A percentile compares a stretch with the other conserved stretches of the same genome.
phyloP scores from a whole-genome alignment of 306 rosid species.

The Dalbergia oliveri region DNA sequence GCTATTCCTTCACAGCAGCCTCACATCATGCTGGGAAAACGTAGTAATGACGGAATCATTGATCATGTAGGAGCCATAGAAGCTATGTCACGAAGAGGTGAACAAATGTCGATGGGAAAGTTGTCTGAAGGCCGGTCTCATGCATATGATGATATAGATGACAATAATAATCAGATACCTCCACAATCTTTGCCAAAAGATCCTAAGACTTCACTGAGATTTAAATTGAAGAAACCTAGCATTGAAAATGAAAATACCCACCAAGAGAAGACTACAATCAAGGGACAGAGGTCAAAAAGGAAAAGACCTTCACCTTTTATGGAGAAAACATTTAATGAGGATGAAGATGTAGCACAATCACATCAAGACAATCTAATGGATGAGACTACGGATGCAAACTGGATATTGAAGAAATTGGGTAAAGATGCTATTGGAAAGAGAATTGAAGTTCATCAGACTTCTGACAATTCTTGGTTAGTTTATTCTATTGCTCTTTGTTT shows the following conservation, averaged over 20 bases:
- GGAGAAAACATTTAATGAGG: slow-evolving; percentile 67
- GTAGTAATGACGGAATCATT: slow-evolving; percentile 54
- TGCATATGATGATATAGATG: slow-evolving; percentile 54
- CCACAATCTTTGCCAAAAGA: slow-evolving; percentile 76
- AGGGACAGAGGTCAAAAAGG: slow-evolving; percentile 97
- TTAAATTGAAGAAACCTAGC: slow-evolving; percentile 84
- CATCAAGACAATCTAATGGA: slow-evolving; percentile 70
- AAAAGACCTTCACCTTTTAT: slow-evolving; percentile 78
- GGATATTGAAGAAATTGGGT: slow-evolving; percentile 94
- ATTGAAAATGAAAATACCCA: slow-evolving; percentile 67
- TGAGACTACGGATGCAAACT: slow-evolving; percentile 92
- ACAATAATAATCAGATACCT: slow-evolving; percentile 56
- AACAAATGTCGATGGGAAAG: slow-evolving; percentile 59
- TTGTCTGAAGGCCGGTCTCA: slow-evolving; percentile 68
- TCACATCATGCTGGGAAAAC: slow-evolving; percentile 52
- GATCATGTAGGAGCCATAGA: slow-evolving; percentile 50
- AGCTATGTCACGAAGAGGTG: slow-evolving; percentile 54
- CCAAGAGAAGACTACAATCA: slow-evolving; percentile 73
- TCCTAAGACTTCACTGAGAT: slow-evolving; percentile 72
- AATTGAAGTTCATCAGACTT: slow-evolving; percentile 90
- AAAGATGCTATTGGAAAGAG: slow-evolving; percentile 96
- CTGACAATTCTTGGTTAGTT: slow-evolving; percentile 88
- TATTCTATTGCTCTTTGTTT: slow-evolving; percentile 32
- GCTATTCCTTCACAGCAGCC: slow-evolving; percentile 50
- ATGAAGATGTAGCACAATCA: slow-evolving; percentile 56